A percentile compares a stretch with the other conserved stretches of the same genome.
phyloP scores from a whole-genome alignment of 2,329 filamentous ascomycete genomes.

The Teratosphaeria nubilosa region DNA sequence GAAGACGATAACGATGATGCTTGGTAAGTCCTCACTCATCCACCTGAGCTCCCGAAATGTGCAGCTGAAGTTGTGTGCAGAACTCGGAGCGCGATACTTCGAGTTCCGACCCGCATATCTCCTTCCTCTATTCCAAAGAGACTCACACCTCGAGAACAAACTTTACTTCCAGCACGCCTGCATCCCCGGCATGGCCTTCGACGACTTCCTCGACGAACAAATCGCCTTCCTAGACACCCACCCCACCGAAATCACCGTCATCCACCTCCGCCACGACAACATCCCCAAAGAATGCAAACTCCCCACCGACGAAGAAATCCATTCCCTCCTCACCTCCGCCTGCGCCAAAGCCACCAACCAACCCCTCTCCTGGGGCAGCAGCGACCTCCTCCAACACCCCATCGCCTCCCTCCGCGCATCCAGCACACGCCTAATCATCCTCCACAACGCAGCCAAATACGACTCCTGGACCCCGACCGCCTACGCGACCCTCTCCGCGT shows the following conservation, averaged over 20 bases:
- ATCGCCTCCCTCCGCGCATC: background rate
- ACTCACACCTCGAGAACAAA: background rate
- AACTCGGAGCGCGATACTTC: background rate
- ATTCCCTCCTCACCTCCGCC: background rate
- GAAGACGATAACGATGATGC: conserved; percentile 1
- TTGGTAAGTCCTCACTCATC: background rate
- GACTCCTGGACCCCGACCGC: background rate
- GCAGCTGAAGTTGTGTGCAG: background rate
- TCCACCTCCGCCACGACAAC: background rate
- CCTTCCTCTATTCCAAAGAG: background rate
- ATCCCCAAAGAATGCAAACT: background rate
- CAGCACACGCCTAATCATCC: background rate
- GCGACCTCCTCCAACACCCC: background rate
- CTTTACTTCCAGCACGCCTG: background rate
- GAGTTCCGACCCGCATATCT: background rate
- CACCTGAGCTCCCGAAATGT: background rate
- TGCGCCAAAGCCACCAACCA: background rate
- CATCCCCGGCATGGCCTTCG: background rate
- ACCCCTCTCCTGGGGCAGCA: background rate
- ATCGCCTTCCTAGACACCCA: background rate
- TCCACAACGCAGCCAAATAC: background rate
- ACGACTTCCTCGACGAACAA: background rate
- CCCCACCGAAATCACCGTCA: background rate
- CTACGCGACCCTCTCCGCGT: background rate
- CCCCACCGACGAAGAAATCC: background rate